Percentiles rank a stretch among this genome's conserved stretches.
These are phyloP conservation scores for Tricholoma sp. DNA, from an alignment of 768 basidiomycete genomes.

Conservation along the genomic window DNA sequence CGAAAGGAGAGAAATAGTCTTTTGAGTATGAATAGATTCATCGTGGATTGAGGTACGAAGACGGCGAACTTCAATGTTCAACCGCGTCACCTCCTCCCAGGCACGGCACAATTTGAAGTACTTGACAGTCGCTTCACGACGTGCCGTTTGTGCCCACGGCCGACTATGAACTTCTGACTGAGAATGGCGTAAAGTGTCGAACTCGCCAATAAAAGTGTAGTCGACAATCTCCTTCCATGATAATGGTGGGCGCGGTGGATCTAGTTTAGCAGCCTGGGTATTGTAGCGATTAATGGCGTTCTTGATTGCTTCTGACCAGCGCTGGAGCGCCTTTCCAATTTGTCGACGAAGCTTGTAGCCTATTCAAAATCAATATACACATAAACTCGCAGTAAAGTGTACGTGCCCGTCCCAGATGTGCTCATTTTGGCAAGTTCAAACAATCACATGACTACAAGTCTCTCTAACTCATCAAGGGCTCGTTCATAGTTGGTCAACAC, in stretches of 20 bases:
- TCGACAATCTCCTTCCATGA: background rate
- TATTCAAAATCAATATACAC: too few species aligned
- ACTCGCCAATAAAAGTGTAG: background rate
- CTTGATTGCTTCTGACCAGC: too few species aligned
- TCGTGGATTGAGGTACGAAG: background rate
- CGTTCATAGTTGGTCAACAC: background rate
- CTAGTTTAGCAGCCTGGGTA: background rate
- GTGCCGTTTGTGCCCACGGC: background rate
- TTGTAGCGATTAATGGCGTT: background rate
- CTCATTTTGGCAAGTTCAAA: background rate
- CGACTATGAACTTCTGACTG: too few species aligned
- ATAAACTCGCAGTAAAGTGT: too few species aligned
- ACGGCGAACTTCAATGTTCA: constrained; percentile 11
- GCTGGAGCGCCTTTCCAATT: too few species aligned
- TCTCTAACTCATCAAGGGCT: background rate
- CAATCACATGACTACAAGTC: background rate
- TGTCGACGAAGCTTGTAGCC: too few species aligned
- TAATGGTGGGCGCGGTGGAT: background rate
- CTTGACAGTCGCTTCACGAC: background rate
- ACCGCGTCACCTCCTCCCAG: constrained; percentile 15
- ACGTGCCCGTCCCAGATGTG: background rate
- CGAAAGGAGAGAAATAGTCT: background rate
- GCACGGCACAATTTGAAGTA: constrained; percentile 13
- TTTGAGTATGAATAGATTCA: background rate
- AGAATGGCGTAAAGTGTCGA: too few species aligned